Evolutionary conservation across 805 yeast genomes (phyloP).

Genomic region (Wickerhamiella kazuoi): DNA sequence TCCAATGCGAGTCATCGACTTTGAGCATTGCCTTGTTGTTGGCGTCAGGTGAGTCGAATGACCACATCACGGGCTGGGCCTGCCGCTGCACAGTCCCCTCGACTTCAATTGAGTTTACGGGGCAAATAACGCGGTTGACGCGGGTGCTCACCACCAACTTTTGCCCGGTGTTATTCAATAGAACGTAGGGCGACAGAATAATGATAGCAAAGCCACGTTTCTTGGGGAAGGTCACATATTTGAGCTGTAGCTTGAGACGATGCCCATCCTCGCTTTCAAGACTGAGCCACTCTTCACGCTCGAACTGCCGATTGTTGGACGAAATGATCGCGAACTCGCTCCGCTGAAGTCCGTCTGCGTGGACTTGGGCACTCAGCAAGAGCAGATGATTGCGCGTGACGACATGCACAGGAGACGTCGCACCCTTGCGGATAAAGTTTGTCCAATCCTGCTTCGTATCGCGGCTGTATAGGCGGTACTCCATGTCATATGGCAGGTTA

Average conservation of each 20-base stretch:
- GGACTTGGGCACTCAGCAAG: slow-evolving; percentile 41
- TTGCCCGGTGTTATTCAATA: slow-evolving; percentile 64
- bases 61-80: slow-evolving; percentile 56
- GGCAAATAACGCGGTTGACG: slow-evolving; percentile 33
- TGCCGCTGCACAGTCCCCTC: slow-evolving; percentile 1
- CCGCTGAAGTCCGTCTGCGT: slow-evolving; percentile 37
- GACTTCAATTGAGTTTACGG: not conserved
- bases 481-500: slow-evolving; percentile 63
- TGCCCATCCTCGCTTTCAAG: slow-evolving; percentile 48
- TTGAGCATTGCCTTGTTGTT: slow-evolving; percentile 49
- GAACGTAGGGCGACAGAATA: slow-evolving; percentile 70
- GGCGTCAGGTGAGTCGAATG: slow-evolving; percentile 48
- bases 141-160: slow-evolving; percentile 40
- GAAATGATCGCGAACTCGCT: slow-evolving; percentile 59
- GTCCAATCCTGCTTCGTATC: slow-evolving; percentile 50
- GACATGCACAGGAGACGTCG: slow-evolving; percentile 57
- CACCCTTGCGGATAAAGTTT: slow-evolving; percentile 44
- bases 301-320: slow-evolving; percentile 31
- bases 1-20: slow-evolving; percentile 53
- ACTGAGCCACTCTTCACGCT: slow-evolving; percentile 34
- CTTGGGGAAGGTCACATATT: slow-evolving; percentile 29
- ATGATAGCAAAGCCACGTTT: slow-evolving; percentile 13
- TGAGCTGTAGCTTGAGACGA: slow-evolving; percentile 40
- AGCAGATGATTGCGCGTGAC: slow-evolving; percentile 57
- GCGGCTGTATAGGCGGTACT: slow-evolving; percentile 62